Percentiles rank a stretch among this genome's conserved stretches.
Conservation (phyloP, 78 protist genomes). For the Dictyostelium purpureum region DNA sequence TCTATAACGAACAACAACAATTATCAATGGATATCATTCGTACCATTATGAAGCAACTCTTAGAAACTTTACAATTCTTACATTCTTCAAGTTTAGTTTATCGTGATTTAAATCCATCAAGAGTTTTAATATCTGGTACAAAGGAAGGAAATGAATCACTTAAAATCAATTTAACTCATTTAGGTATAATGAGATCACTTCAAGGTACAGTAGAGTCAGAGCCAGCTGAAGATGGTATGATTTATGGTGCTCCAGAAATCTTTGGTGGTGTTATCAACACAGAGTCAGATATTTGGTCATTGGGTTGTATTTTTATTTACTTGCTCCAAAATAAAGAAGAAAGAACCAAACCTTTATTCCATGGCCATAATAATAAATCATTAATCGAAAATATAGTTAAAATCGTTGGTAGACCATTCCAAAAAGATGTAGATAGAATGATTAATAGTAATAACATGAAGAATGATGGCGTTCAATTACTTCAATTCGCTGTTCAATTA, state of each 20-base stretch:
- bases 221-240: conserved; percentile 30
- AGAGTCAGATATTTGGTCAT: conserved; percentile 68
- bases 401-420: conserved; percentile 54
- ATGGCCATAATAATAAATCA: conserved; percentile 27
- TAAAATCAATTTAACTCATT: conserved; percentile 26
- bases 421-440: conserved; percentile 20
- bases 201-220: conserved; percentile 30
- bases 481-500: neutral
- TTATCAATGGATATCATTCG: neutral
- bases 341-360: conserved; percentile 18
- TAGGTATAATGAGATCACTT: conserved; percentile 54
- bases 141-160: neutral
- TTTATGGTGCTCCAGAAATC: conserved; percentile 52
- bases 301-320: conserved; percentile 45
- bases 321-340: conserved; percentile 43
- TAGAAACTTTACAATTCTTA: neutral
- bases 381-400: conserved; percentile 26
- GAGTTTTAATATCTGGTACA: neutral
- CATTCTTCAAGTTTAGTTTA: conserved; percentile 12
- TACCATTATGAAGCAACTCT: conserved; percentile 41
- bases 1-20: neutral
- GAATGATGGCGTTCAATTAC: neutral
- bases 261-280: conserved; percentile 22
- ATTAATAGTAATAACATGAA: conserved; percentile 3
- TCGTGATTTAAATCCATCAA: conserved; percentile 52